Evolutionary conservation across 352 stramenopile genomes (phyloP).

Genomic region (Pythium aquatile): DNA sequence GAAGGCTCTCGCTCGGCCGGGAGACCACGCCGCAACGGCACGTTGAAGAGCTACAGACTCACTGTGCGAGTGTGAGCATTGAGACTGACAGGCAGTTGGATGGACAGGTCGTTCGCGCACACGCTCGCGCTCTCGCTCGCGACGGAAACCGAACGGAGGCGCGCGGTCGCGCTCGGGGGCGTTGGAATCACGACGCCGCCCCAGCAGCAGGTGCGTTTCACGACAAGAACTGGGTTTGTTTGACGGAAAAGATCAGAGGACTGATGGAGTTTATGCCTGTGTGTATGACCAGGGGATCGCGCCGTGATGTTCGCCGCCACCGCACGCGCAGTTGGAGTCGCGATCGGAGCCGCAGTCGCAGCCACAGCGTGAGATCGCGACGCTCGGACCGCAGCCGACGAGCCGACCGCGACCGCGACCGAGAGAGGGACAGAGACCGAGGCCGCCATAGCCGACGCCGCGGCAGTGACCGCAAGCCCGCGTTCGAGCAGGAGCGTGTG

Average conservation of each 20-base stretch:
- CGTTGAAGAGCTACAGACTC: neutral
- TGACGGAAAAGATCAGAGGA: neutral
- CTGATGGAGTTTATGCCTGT: neutral
- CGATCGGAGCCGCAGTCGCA: slow-evolving; percentile 15
- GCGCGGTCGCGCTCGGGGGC: slow-evolving; percentile 1
- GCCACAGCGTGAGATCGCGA: slow-evolving; percentile 16
- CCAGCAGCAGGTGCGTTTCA: slow-evolving; percentile 8
- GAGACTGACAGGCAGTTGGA: neutral
- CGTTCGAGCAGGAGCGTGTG: slow-evolving; percentile 3
- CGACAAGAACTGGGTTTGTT: neutral
- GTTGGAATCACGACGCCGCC: slow-evolving; percentile 10
- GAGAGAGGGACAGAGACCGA: slow-evolving; percentile 16
- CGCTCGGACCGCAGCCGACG: slow-evolving; percentile 17
- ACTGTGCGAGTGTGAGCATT: neutral
- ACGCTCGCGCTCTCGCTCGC: slow-evolving; percentile 18
- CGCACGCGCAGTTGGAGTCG: neutral
- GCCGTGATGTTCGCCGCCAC: neutral
- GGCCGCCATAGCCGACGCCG: slow-evolving; percentile 26
- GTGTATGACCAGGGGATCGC: slow-evolving; percentile 5
- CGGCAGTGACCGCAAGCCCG: neutral
- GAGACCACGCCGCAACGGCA: slow-evolving; percentile 12
- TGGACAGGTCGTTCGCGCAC: slow-evolving; percentile 10
- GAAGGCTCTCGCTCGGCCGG: slow-evolving; percentile 5
- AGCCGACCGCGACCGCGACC: slow-evolving; percentile 31
- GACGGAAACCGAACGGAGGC: slow-evolving; percentile 9